phyloP scores from a whole-genome alignment of 306 rosid species.

The Quercus dentata region DNA sequence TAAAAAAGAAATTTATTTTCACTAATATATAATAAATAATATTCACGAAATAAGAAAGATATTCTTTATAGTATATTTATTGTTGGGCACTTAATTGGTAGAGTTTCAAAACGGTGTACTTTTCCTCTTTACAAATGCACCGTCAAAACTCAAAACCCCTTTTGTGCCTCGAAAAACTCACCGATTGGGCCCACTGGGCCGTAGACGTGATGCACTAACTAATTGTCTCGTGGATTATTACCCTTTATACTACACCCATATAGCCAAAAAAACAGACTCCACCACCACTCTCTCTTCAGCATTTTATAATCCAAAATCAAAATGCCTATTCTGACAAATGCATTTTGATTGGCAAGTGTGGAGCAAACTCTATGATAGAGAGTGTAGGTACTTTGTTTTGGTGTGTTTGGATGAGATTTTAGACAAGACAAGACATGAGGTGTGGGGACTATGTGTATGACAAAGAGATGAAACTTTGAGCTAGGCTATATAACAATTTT shows the following conservation, averaged over 20 bases:
- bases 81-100: not conserved
- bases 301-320: not conserved
- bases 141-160: not conserved
- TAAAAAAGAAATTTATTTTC: too few relatives aligned
- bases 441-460: not conserved
- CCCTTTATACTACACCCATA: not conserved
- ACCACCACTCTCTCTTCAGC: not conserved
- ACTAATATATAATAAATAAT: too few relatives aligned
- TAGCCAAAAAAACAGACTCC: too few relatives aligned
- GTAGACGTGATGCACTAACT: constrained; percentile 25
- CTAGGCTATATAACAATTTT: not conserved
- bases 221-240: not conserved
- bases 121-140: not conserved
- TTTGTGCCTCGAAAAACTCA: constrained; percentile 16
- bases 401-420: not conserved
- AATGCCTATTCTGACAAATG: not conserved
- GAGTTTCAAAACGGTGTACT: not conserved
- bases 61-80: too few relatives aligned
- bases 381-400: not conserved
- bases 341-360: not conserved
- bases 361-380: not conserved
- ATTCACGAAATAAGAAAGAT: too few relatives aligned
- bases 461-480: constrained; percentile 6
- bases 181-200: constrained; percentile 1
- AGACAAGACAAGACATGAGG: not conserved